These are phyloP conservation scores for Sporothrix euskadiensis DNA, from an alignment of 2,329 filamentous ascomycete genomes.

Conservation along the genomic window DNA sequence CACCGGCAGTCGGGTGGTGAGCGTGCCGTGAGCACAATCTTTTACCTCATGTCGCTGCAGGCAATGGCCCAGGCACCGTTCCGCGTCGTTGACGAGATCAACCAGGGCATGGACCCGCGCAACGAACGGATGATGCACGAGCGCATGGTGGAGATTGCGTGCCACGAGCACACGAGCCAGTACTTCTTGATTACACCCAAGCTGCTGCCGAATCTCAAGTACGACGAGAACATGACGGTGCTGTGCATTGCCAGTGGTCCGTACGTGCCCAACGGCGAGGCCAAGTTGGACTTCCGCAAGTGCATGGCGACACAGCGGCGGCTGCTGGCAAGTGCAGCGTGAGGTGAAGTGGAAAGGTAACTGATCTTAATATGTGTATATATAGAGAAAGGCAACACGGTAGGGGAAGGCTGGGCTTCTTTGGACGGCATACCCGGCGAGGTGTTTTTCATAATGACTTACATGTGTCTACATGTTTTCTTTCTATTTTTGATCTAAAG, in stretches of 20 bases:
- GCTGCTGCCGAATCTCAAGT: slow-evolving; percentile 79
- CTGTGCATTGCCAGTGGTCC: slow-evolving; percentile 93
- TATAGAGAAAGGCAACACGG: background rate
- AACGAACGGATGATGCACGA: slow-evolving; percentile 98
- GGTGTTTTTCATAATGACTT: background rate
- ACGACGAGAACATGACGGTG: slow-evolving; percentile 88
- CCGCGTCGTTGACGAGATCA: slow-evolving; percentile 98
- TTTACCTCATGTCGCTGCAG: slow-evolving; percentile 98
- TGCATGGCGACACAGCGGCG: slow-evolving; percentile 30
- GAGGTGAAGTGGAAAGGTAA: no score
- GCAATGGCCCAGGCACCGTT: slow-evolving; percentile 92
- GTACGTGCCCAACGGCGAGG: slow-evolving; percentile 58
- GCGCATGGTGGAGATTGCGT: slow-evolving; percentile 97
- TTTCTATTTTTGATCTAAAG: background rate
- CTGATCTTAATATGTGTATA: background rate
- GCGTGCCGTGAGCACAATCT: slow-evolving; percentile 93
- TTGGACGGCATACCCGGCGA: background rate
- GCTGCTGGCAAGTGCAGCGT: slow-evolving; percentile 24
- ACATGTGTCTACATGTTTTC: background rate
- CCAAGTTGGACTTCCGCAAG: slow-evolving; percentile 50
- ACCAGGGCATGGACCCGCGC: slow-evolving; percentile 98
- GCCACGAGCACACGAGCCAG: slow-evolving; percentile 73
- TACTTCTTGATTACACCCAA: slow-evolving; percentile 99
- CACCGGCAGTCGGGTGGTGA: slow-evolving; percentile 96
- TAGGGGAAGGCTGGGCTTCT: background rate